Evolutionary conservation across 306 rosid species (phyloP), one percentile per base, ranked within the genome.

Genomic region (Vicia villosa): DNA sequence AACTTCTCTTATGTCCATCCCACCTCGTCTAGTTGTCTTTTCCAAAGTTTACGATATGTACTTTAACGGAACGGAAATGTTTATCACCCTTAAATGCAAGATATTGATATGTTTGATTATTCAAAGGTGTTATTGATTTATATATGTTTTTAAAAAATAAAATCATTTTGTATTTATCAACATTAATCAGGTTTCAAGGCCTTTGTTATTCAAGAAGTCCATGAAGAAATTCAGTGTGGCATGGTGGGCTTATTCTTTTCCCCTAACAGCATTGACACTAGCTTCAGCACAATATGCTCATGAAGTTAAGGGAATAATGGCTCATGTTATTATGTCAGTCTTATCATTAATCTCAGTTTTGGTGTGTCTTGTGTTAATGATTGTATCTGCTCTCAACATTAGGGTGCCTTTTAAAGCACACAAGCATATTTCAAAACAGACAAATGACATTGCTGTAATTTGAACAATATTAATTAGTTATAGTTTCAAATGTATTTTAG

Each of bases 211-310:
- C 74, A 87, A 73, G 85, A 80, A 83, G 50, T 79, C 89, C 1
- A 70, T 83, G 85, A 85, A 46, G 81, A 85, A 83, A 82, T 81
- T 85, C 77, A 64, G 47, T 50, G 83, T 85, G 54, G 83, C 79
- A 52, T 87, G 92, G 92, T 85, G 92, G 89, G 88, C 83, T 11
- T 85, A 83, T 68, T 87, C 89, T 8, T 83, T 85, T 65, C 87
- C 89, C 1, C 62, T 85, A 0, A 87, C 84, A 0, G 75, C 70
- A 3, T 68, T 85, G 57, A 86, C 84, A 57, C 40, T 87, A 70
- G 92, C 92, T 61, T 86, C 90, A 45, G 36, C 79, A 15, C 61
- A 77, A 32, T 83, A 83, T 61, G 88, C 88, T n/a, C 76, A 72
- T 36, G 60, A 78, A 57, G 82, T 81, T n/a, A 72, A 81, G 17